Percentiles rank a stretch among this genome's conserved stretches.
These are phyloP conservation scores for Beauveria australis DNA, from an alignment of 2,329 filamentous ascomycete genomes.

Conservation along the genomic window DNA sequence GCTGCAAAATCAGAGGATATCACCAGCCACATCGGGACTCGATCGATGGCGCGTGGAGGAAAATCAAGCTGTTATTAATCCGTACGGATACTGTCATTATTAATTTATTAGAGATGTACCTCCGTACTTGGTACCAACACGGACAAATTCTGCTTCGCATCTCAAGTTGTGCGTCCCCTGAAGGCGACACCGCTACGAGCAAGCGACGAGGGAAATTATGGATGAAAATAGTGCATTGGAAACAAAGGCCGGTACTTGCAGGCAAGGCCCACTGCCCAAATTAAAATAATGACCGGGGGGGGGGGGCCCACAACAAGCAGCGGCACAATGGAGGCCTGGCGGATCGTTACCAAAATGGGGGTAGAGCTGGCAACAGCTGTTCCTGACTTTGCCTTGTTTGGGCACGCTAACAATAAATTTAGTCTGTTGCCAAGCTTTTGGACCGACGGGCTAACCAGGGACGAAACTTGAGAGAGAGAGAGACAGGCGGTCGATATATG, in stretches of 20 bases:
- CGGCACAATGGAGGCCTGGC: neutral
- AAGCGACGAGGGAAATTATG: neutral
- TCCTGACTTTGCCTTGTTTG: constrained; percentile 4
- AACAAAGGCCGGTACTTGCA: neutral
- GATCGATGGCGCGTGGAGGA: constrained; percentile 4
- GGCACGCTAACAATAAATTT: neutral
- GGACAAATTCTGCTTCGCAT: neutral
- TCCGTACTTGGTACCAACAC: no score
- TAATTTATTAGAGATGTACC: no score
- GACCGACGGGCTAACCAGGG: neutral
- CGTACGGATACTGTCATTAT: no score
- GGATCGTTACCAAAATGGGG: constrained; percentile 8
- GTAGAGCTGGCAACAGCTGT: constrained; percentile 9
- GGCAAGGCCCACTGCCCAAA: neutral
- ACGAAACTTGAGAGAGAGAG: neutral
- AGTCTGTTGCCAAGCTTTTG: neutral
- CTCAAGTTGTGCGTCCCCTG: neutral
- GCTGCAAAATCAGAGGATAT: neutral
- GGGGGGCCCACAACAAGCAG: neutral
- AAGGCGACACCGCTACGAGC: neutral
- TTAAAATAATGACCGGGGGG: constrained; percentile 2
- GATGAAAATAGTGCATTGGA: neutral
- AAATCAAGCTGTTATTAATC: neutral
- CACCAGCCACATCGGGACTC: neutral
- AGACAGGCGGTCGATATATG: neutral